Evolutionary conservation across 139 green algal genomes (phyloP), one percentile per base, ranked within the genome.

Genomic region (Klebsormidium nitens): DNA sequence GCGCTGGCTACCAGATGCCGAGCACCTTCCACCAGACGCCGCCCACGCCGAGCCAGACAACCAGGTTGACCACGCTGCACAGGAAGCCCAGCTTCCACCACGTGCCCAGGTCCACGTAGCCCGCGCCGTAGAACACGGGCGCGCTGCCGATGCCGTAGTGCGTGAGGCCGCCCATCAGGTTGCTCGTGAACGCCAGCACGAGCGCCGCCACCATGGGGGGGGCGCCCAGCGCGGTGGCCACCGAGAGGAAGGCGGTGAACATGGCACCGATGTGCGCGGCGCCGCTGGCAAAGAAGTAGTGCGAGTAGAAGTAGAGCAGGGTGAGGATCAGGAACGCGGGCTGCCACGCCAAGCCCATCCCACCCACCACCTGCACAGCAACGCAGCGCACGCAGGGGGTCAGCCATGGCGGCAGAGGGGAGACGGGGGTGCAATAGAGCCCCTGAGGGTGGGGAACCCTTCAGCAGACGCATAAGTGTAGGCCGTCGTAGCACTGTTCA

Each of bases 231-330:
- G 95, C 93, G 23, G 89, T 89, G 57, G 91, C 83, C 23, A 99
- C 95, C 0, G 89, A 95, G 64, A 99, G 82, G 86, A 99, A 98
- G 50, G 94, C 95, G 1, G 93, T 96, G 89, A 97, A 99, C 95
- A 99, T 99, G 64, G 95, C 95, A 42, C 95, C 95, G 66, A 99
- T 99, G 87, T 99, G 95, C 6, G 95, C 95, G 48, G 95, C 94
- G 58, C 92, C 91, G 29, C 86, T 95, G 5, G 94, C 94, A 72
- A 99, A 99, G 81, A 98, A 87, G 89, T 99, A 99, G 89, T 99
- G 94, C 23, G 85, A 92, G 88, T 99, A 99, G 88, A 97, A 98
- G 88, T 99, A 99, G 29, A 99, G 79, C 26, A 87, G 66, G 36
- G 88, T 80, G 65, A 98, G 86, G 58, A 97, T 75, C 63, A 83